Conservation (phyloP, 2,329 filamentous ascomycete species). For the Tolypocladium paradoxum region DNA sequence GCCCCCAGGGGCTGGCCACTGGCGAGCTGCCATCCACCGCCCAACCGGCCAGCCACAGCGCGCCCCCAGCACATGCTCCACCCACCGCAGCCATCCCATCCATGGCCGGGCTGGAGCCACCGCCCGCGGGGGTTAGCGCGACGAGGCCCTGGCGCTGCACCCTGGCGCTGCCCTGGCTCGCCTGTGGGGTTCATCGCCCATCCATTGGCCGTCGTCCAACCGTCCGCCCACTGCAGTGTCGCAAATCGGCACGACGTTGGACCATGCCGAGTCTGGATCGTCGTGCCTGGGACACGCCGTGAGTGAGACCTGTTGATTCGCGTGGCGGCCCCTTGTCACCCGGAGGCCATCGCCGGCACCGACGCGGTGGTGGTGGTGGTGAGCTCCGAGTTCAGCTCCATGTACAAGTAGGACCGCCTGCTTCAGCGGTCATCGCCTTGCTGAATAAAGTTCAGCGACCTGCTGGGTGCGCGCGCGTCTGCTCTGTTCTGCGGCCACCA, state of each 20-base stretch:
- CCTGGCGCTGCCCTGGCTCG: not conserved
- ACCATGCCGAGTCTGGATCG: no score
- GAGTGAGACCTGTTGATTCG: not conserved
- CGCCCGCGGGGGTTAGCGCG: not conserved
- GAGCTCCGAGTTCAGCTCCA: no score
- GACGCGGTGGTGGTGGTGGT: no score
- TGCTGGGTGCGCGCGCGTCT: not conserved
- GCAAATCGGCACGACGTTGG: not conserved
- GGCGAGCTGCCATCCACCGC: not conserved
- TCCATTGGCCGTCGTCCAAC: not conserved
- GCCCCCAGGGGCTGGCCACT: not conserved
- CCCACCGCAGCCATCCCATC: not conserved
- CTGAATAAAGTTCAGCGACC: not conserved
- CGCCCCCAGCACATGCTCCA: not conserved
- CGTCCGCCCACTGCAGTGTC: not conserved
- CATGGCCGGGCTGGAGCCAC: not conserved
- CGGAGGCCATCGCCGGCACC: no score
- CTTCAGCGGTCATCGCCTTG: not conserved
- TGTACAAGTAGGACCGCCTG: no score
- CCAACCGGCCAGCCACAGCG: not conserved
- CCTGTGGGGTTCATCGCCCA: not conserved
- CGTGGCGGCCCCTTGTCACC: no score
- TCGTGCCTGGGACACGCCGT: not conserved
- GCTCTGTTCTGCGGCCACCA: not conserved
- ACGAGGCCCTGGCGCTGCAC: not conserved